Evolutionary conservation across 1,139 yeast species (phyloP), one percentile per base, ranked within the genome.

Genomic region (Taphrina flavorubra): DNA sequence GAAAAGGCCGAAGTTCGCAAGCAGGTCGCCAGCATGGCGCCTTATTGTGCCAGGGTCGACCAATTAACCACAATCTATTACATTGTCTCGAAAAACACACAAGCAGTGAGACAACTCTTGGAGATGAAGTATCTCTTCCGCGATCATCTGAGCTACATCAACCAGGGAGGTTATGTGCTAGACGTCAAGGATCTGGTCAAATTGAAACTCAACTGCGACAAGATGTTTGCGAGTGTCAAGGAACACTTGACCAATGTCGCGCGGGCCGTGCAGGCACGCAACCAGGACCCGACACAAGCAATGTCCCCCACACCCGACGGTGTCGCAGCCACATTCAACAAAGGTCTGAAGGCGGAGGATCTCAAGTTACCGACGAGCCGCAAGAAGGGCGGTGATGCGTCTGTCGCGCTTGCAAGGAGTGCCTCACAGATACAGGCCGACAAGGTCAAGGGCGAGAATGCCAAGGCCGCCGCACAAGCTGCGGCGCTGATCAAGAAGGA

Each of bases 101-200:
- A 53, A 34, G 61, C 59, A 36, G 61, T 55, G 44, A 53, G 56
- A 39, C 67, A 63, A n/a, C 44, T 63, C 39, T 40, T 63, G 25
- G 67, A 63, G 61, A 55, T 63, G 67, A 63, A 63, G 61, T 63
- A 63, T 25, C 61, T 63, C n/a, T 63, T 63, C 56, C 40, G 59
- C 11, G 67, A 63, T 14, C 67, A 63, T 13, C 34, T 63, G 20
- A 63, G 37, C 36, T 57, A 39, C 14, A 56, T 44, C 42, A 25
- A 31, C 8, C 67, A 55, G 44, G 67, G 51, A 11, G 31, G 20
- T 11, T 63, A 55, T 39, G 59, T 57, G 14, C 61, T 63, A 4
- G 61, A 63, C 36, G 67, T 57, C 46, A 46, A 56, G 14, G 58
- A 56, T 14, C 36, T 63, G 37, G 13, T 57, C n/a, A 63, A 63